Percentiles rank a stretch among this genome's conserved stretches.
phyloP scores from a whole-genome alignment of 805 yeast genomes.

The Myxozyma mucilagina region DNA sequence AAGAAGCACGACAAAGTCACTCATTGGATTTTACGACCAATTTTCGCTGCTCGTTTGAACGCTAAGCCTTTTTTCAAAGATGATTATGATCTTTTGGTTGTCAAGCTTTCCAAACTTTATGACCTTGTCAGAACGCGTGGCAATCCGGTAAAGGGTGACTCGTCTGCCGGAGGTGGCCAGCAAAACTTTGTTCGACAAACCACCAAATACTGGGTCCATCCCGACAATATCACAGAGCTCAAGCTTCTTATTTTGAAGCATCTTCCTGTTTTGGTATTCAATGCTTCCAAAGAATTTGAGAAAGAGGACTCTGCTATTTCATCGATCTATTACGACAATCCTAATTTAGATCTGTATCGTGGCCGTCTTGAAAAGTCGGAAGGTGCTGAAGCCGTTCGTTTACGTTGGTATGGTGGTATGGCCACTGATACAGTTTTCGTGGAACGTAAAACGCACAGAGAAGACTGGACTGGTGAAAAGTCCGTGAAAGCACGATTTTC shows the following conservation, averaged over 20 bases:
- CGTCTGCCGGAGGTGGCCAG: constrained; percentile 97
- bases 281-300: constrained; percentile 93
- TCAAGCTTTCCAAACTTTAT: constrained; percentile 82
- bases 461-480: constrained; percentile 99
- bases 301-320: constrained; percentile 94
- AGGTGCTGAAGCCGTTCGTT: constrained; percentile 98
- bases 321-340: constrained; percentile 92
- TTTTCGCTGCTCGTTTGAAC: constrained; percentile 88
- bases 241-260: constrained; percentile 90
- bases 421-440: constrained; percentile 85
- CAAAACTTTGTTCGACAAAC: constrained; percentile 98
- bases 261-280: constrained; percentile 94
- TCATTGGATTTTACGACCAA: constrained; percentile 76
- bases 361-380: constrained; percentile 95
- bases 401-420: constrained; percentile 99
- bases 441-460: constrained; percentile 97
- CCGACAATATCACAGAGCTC: constrained; percentile 95
- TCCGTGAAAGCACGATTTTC: constrained; percentile 98
- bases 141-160: constrained; percentile 90
- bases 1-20: constrained; percentile 96
- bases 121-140: constrained; percentile 96
- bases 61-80: constrained; percentile 95
- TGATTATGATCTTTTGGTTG: constrained; percentile 85
- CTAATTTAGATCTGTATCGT: constrained; percentile 83
- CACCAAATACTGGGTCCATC: constrained; percentile 99